Evolutionary conservation across 202 grass and related monocot genomes (phyloP), one percentile per base, ranked within the genome.

Genomic region (Brachypodium distachyon): DNA sequence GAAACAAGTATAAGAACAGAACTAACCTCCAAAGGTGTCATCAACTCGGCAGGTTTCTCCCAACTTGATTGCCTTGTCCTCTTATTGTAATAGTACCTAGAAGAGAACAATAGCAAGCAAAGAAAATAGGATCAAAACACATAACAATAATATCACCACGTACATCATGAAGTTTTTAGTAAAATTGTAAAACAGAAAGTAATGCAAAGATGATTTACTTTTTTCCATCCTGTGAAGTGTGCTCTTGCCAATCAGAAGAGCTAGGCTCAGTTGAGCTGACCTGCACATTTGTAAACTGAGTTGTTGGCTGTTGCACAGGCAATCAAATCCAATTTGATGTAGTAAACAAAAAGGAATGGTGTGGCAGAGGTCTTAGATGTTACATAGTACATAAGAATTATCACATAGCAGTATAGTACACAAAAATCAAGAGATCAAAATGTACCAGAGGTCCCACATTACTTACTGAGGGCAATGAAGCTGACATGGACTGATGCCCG

Each of bases 51-150:
- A 28, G 96, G 96, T 85, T 99, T 99, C 81, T 99, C 92, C 96
- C 96, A 99, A 74, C 92, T 88, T 73, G 96, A 99, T 73, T 93
- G 89, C 65, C 76, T 96, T 55, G 96, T 96, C 85, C 92, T 96
- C 90, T 99, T 99, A 96, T 99, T 99, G 41, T 90, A 96, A 62
- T 99, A 99, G 60, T 99, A 99, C 77, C 96, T 99, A 64, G 34
- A 72, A 85, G 53, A 62, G 21, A 77, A 58, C 57, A 10, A 26
- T 9, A 40, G 17, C 16, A 76, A 70, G 39, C 23, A 82, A 63
- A 63, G 28, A 62, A 64, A 50, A 81, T 51, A 25, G 9, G n/a
- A 74, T 5, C 34, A 85, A 76, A 82, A 67, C 4, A 33, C 79
- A 48, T 12, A 21, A 70, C 13, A 50, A 28, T 55, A 54, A 47